Evolutionary conservation across 305 asterid species (phyloP).

Genomic region (Fraxinus angustifolia): DNA sequence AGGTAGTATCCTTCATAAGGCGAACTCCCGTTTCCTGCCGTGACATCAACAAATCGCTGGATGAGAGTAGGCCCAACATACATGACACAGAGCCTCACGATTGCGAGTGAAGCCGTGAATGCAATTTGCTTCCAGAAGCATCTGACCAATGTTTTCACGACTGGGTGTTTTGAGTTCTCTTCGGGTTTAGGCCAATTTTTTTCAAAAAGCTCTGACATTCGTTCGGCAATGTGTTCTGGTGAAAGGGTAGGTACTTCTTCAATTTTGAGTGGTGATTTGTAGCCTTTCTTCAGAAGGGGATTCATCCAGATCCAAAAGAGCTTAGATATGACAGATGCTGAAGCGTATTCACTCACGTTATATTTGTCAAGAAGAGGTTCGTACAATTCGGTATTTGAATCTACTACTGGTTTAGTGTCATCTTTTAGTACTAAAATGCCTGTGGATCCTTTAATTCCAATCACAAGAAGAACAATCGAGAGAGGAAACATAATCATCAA

Average conservation of each 20-base stretch:
- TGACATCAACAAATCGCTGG: constrained; percentile 65
- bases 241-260: constrained; percentile 82
- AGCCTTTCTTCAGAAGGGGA: constrained; percentile 70
- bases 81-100: constrained; percentile 61
- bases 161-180: constrained; percentile 74
- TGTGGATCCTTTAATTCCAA: constrained; percentile 58
- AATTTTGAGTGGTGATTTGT: constrained; percentile 54
- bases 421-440: constrained; percentile 39
- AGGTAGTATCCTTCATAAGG: constrained; percentile 75
- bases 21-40: constrained; percentile 55
- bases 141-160: constrained; percentile 51
- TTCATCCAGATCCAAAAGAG: constrained; percentile 88
- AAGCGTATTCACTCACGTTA: constrained; percentile 59
- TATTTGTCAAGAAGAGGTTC: constrained; percentile 48
- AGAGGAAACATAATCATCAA: constrained; percentile 39
- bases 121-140: constrained; percentile 74
- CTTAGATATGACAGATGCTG: constrained; percentile 68
- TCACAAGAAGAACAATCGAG: constrained; percentile 38
- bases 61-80: constrained; percentile 79
- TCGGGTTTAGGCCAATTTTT: constrained; percentile 80
- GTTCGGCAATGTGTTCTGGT: constrained; percentile 68
- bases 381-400: constrained; percentile 24
- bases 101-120: constrained; percentile 69
- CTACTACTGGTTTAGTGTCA: constrained; percentile 29
- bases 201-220: constrained; percentile 54